These are phyloP conservation scores for Chlamydomonas eustigma DNA, from an alignment of 139 green algal genomes.

Conservation along the genomic window DNA sequence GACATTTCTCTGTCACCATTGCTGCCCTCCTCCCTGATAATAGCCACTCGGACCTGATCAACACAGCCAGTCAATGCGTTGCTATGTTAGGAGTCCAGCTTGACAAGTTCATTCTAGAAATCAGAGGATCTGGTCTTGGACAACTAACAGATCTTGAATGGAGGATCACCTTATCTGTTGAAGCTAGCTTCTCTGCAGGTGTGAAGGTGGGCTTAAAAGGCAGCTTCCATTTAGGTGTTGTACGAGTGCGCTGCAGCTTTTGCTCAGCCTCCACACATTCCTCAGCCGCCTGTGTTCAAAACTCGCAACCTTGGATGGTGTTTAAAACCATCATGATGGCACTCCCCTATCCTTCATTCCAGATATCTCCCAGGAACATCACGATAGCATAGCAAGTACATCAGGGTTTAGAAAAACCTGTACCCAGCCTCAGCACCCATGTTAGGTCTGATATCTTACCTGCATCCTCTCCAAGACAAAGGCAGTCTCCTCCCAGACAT, in stretches of 20 bases:
- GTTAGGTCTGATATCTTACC: too few relatives aligned
- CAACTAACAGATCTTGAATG: too few relatives aligned
- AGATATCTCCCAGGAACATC: too few relatives aligned
- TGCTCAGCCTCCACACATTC: slow-evolving; percentile 81
- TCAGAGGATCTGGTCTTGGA: too few relatives aligned
- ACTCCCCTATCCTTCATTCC: too few relatives aligned
- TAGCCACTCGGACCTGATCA: slow-evolving; percentile 76
- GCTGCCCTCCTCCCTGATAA: slow-evolving; percentile 94
- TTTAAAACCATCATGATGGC: too few relatives aligned
- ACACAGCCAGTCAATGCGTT: too few relatives aligned
- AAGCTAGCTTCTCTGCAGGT: slow-evolving; percentile 48
- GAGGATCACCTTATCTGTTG: slow-evolving; percentile 61
- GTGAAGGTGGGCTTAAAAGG: slow-evolving; percentile 77
- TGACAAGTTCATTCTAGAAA: too few relatives aligned
- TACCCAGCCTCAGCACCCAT: background rate
- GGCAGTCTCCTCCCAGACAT: slow-evolving; percentile 91
- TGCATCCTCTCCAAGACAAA: slow-evolving; percentile 90
- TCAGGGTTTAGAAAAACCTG: background rate
- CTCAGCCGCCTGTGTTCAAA: slow-evolving; percentile 71
- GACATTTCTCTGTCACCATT: slow-evolving; percentile 99
- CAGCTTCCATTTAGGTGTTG: slow-evolving; percentile 77
- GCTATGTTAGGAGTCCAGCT: too few relatives aligned
- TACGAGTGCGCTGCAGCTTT: slow-evolving; percentile 39
- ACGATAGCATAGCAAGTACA: too few relatives aligned
- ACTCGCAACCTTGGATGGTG: too few relatives aligned